These are phyloP conservation scores for Nowakowskiella sp. DNA, from an alignment of 192 early-diverging fungal genomes.

Conservation along the genomic window DNA sequence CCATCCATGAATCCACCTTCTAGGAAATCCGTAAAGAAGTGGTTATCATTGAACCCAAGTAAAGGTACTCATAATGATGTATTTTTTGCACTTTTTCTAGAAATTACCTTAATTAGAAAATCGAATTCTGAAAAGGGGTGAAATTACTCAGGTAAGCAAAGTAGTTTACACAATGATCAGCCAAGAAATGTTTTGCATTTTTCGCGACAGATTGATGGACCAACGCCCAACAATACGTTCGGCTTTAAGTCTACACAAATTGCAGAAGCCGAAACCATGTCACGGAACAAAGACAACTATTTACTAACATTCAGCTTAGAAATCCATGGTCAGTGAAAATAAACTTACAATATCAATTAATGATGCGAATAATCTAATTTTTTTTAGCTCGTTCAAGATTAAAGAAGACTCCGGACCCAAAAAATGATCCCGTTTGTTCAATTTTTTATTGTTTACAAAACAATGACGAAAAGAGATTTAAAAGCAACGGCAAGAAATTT, in stretches of 20 bases:
- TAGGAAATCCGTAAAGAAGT: slow-evolving; percentile 13
- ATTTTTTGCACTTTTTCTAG: background rate
- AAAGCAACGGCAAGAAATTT: slow-evolving; percentile 37
- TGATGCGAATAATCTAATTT: background rate
- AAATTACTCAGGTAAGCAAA: background rate
- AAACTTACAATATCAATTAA: slow-evolving; percentile 16
- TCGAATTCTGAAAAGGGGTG: slow-evolving; percentile 12
- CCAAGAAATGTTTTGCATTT: too few relatives aligned
- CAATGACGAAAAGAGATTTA: slow-evolving; percentile 27
- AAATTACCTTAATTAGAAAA: slow-evolving; percentile 11
- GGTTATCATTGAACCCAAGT: slow-evolving; percentile 35
- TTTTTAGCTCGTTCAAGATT: slow-evolving; percentile 26
- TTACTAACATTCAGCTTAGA: slow-evolving; percentile 53
- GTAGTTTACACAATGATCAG: too few relatives aligned
- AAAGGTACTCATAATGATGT: too few relatives aligned
- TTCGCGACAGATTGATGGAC: slow-evolving; percentile 57
- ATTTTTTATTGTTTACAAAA: slow-evolving; percentile 65
- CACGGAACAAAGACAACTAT: slow-evolving; percentile 34
- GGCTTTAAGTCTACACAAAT: slow-evolving; percentile 57
- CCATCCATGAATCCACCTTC: slow-evolving; percentile 34
- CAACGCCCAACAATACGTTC: slow-evolving; percentile 54
- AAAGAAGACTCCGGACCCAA: slow-evolving; percentile 59
- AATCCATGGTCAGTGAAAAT: slow-evolving; percentile 37
- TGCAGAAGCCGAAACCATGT: slow-evolving; percentile 30
- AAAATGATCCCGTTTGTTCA: slow-evolving; percentile 45